Conservation (phyloP, 2,329 filamentous ascomycete genomes). For the Endothia cerciana region DNA sequence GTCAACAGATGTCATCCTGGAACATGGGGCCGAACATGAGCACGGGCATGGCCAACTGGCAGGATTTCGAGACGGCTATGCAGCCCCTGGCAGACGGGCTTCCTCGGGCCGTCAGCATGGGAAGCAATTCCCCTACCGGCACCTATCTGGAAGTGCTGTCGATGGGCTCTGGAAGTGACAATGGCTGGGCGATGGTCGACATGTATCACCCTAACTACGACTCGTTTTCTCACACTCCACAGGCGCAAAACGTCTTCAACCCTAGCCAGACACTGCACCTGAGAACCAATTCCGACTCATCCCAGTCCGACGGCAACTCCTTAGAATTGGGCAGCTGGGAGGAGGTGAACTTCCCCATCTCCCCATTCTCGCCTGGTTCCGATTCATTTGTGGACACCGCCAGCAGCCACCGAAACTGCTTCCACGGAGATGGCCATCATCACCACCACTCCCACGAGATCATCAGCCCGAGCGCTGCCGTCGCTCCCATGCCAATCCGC, state of each 20-base stretch:
- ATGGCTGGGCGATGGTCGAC: slow-evolving; percentile 85
- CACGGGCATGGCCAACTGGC: slow-evolving; percentile 74
- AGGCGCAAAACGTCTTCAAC: slow-evolving; percentile 77
- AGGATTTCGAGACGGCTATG: slow-evolving; percentile 74
- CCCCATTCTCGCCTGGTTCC: slow-evolving; percentile 81
- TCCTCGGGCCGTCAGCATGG: slow-evolving; percentile 49
- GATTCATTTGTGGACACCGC: slow-evolving; percentile 70
- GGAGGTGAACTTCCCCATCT: slow-evolving; percentile 74
- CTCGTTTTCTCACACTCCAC: slow-evolving; percentile 59
- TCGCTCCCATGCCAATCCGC: slow-evolving; percentile 72
- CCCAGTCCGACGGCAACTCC: slow-evolving; percentile 70
- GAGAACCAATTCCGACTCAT: slow-evolving; percentile 84
- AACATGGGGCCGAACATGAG: slow-evolving; percentile 53
- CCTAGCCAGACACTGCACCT: slow-evolving; percentile 89
- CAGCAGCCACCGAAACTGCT: slow-evolving; percentile 64
- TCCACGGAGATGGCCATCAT: slow-evolving; percentile 58
- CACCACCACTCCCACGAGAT: slow-evolving; percentile 53
- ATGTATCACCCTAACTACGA: slow-evolving; percentile 74
- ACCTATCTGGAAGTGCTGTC: slow-evolving; percentile 87
- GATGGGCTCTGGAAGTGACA: slow-evolving; percentile 78
- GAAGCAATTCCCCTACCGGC: slow-evolving; percentile 72
- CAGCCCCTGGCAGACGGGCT: slow-evolving; percentile 48
- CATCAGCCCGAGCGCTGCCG: slow-evolving; percentile 70
- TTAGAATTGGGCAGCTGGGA: slow-evolving; percentile 79
- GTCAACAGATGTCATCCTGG: slow-evolving; percentile 38